Percentiles rank a stretch among this genome's conserved stretches.
Evolutionary conservation across 352 stramenopile species (phyloP).

Genomic region (Globisporangium uncinulatum): DNA sequence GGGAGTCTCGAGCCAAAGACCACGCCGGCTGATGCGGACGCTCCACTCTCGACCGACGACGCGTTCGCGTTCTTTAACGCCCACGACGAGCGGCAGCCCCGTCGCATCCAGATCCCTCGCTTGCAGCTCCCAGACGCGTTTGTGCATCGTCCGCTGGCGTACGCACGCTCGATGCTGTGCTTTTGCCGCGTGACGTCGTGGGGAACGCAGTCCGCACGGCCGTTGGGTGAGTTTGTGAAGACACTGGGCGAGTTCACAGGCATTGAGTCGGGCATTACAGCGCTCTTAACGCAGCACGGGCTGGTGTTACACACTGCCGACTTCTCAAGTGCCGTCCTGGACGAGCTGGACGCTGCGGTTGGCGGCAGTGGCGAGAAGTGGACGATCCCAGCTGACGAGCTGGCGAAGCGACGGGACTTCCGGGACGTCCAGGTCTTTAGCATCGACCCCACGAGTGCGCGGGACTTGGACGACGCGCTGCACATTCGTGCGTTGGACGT

Average conservation of each 20-base stretch:
- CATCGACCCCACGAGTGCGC: slow-evolving; percentile 96
- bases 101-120: slow-evolving; percentile 63
- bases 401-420: slow-evolving; percentile 88
- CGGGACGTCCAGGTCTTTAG: slow-evolving; percentile 91
- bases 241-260: slow-evolving; percentile 66
- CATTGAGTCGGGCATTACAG: slow-evolving; percentile 89
- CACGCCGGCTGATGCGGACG: slow-evolving; percentile 24
- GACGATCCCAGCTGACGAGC: slow-evolving; percentile 73
- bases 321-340: slow-evolving; percentile 56
- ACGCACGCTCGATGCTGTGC: slow-evolving; percentile 67
- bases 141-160: slow-evolving; percentile 41
- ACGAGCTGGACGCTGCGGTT: slow-evolving; percentile 77
- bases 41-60: slow-evolving; percentile 35
- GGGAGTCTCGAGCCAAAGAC: slow-evolving; percentile 55
- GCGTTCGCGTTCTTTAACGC: slow-evolving; percentile 73
- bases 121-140: slow-evolving; percentile 71
- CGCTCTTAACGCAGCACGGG: slow-evolving; percentile 88
- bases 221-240: slow-evolving; percentile 73
- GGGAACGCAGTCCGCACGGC: slow-evolving; percentile 48
- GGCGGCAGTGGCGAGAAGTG: slow-evolving; percentile 62
- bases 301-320: slow-evolving; percentile 74
- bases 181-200: slow-evolving; percentile 68
- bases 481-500: slow-evolving; percentile 81
- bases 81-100: slow-evolving; percentile 54
- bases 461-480: slow-evolving; percentile 96